phyloP scores from a whole-genome alignment of 306 rosid species.

The Begonia fuchsioides region DNA sequence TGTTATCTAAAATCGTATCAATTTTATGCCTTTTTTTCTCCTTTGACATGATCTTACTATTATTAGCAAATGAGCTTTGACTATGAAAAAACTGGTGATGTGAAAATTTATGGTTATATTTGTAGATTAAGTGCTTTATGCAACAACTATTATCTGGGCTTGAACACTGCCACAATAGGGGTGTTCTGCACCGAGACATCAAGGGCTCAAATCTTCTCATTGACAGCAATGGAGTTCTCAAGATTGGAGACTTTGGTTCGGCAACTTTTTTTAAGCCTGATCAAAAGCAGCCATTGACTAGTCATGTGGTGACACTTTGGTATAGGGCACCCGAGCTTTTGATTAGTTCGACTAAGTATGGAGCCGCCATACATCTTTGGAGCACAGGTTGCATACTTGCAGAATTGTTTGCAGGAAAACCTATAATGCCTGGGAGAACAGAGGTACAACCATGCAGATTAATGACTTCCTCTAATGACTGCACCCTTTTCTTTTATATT shows the following conservation, averaged over 20 bases:
- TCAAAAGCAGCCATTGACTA: constrained; percentile 58
- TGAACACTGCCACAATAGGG: constrained; percentile 72
- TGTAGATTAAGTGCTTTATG: constrained; percentile 73
- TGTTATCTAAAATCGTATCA: too few relatives aligned
- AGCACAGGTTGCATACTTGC: constrained; percentile 89
- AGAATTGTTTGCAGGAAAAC: constrained; percentile 65
- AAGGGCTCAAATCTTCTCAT: constrained; percentile 85
- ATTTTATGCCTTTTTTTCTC: too few relatives aligned
- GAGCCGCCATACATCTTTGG: constrained; percentile 71
- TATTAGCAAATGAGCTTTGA: too few relatives aligned
- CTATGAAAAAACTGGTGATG: too few relatives aligned
- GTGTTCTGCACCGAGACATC: constrained; percentile 84
- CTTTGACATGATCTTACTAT: too few relatives aligned
- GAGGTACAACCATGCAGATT: constrained; percentile 35
- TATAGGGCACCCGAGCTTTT: constrained; percentile 93
- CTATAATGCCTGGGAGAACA: constrained; percentile 95
- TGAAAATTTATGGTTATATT: background rate
- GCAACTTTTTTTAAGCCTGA: constrained; percentile 52
- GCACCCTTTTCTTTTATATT: too few relatives aligned
- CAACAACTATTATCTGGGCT: constrained; percentile 69
- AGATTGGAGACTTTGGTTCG: constrained; percentile 89
- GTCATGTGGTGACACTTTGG: constrained; percentile 91
- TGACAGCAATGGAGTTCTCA: constrained; percentile 61
- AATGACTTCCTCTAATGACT: too few relatives aligned
- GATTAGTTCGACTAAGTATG: constrained; percentile 76